Percentiles rank a stretch among this genome's conserved stretches.
Conservation (phyloP, 306 rosid species). For the Elaeagnus macrophylla region DNA sequence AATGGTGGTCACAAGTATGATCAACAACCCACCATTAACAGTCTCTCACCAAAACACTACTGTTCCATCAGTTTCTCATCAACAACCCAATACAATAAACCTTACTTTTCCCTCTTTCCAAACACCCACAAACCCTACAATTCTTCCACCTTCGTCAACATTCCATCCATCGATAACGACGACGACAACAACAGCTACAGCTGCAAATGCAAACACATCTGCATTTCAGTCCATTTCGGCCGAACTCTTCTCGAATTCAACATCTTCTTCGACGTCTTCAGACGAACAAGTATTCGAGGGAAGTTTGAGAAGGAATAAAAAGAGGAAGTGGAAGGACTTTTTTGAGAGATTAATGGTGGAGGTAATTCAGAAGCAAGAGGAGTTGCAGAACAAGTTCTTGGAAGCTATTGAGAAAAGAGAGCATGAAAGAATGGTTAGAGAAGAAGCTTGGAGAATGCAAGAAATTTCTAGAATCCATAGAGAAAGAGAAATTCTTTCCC, state of each 20-base stretch:
- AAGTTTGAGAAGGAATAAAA: conserved; percentile 32
- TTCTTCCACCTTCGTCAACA: conserved; percentile 13
- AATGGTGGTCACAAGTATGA: conserved; percentile 14
- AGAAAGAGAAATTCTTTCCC: conserved; percentile 65
- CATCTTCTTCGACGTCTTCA: conserved; percentile 59
- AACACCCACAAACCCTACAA: conserved; percentile 30
- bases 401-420: conserved; percentile 77
- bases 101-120: conserved; percentile 25
- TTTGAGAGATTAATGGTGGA: conserved; percentile 66
- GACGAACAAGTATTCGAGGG: conserved; percentile 38
- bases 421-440: conserved; percentile 45
- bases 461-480: conserved; percentile 53
- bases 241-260: conserved; percentile 45
- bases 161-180: background rate
- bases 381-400: conserved; percentile 60
- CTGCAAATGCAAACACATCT: conserved; percentile 12
- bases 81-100: conserved; percentile 15
- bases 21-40: conserved; percentile 1
- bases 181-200: background rate
- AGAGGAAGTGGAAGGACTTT: conserved; percentile 90
- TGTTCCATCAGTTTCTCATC: conserved; percentile 37
- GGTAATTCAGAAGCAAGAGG: conserved; percentile 74
- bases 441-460: conserved; percentile 77
- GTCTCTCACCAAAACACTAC: conserved; percentile 14
- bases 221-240: conserved; percentile 25